These are phyloP conservation scores for Copromyces sp. DNA, from an alignment of 495 filamentous ascomycete species.

Conservation along the genomic window DNA sequence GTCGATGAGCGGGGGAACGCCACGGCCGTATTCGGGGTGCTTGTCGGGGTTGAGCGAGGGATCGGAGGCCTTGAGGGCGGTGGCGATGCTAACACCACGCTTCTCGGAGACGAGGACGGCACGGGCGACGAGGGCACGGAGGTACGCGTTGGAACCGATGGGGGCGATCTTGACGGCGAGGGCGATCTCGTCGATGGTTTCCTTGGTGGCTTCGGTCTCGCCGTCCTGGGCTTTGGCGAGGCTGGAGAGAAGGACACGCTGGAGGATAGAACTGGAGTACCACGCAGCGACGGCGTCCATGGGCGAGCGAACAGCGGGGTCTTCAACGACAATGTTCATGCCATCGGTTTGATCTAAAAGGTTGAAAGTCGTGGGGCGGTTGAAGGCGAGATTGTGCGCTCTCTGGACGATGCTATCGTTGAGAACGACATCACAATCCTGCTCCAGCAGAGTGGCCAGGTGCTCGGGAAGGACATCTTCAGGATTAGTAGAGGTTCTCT, in stretches of 20 bases:
- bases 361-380: constrained; percentile 59
- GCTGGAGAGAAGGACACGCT: constrained; percentile 54
- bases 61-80: constrained; percentile 44
- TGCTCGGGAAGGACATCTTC: constrained; percentile 65
- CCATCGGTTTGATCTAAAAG: constrained; percentile 52
- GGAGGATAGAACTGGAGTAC: constrained; percentile 73
- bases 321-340: constrained; percentile 77
- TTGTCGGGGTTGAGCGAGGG: constrained; percentile 37
- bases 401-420: constrained; percentile 67
- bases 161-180: constrained; percentile 69
- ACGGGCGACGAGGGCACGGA: constrained; percentile 67
- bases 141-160: constrained; percentile 62
- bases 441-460: constrained; percentile 59
- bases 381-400: constrained; percentile 87
- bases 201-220: constrained; percentile 24
- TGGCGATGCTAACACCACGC: constrained; percentile 43
- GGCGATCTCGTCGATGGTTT: constrained; percentile 45
- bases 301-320: constrained; percentile 75
- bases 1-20: constrained; percentile 18
- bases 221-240: constrained; percentile 34
- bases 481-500: constrained; percentile 19
- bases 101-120: constrained; percentile 47
- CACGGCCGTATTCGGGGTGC: constrained; percentile 13
- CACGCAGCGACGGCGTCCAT: constrained; percentile 86
- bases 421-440: constrained; percentile 72